Base-by-base conservation (phyloP, 805 yeast genomes). In the Torulaspora microellipsoides region DNA sequence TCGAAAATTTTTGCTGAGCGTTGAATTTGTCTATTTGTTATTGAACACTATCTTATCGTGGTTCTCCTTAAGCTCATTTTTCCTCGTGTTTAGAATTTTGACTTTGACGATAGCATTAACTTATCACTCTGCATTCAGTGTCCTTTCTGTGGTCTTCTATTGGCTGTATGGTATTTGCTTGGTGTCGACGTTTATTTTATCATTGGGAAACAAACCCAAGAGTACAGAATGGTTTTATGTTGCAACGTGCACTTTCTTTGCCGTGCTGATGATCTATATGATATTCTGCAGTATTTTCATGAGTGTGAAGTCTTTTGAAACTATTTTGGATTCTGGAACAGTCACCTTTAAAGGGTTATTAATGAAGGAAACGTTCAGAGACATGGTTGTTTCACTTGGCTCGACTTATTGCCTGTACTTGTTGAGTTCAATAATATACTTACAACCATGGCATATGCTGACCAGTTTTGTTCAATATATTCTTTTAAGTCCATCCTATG, bases 391-490 rank as follows among this genome's bases (percentile, higher is more conserved):
- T n/a, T 89, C 97, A 2, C 74, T 89, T 53, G 75, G 77, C 9
- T 83, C 95, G 3, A 93, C 98, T 0, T 90, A 89, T 61, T 77
- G 80, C 0, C 72, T 93, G 13, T 91, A 91, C 60, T 73, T 88
- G 43, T 51, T 85, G 31, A 87, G 90, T 13, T 85, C 96, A 4
- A 60, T 89, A 47, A 53, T 91, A 44, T 91, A 83, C 58, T 75
- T 95, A 42, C 95, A 91, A 53, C 97, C 98, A 13, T 81, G 86
- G 77, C 95, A 90, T 59, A 85, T 91, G 91, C 63, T 88, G 51
- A 89, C 97, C 0, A 81, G 93, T 38, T 85, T 89, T 62, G 54
- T 78, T 20, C 99, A 91, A 65, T 91, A 91, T 60, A 64, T 91
- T 46, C 65, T 91, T 48, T 66, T 91, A 45, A 81, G 90, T 50